phyloP scores from a whole-genome alignment of 208 protist genomes.

The Trypanosoma cruzi region DNA sequence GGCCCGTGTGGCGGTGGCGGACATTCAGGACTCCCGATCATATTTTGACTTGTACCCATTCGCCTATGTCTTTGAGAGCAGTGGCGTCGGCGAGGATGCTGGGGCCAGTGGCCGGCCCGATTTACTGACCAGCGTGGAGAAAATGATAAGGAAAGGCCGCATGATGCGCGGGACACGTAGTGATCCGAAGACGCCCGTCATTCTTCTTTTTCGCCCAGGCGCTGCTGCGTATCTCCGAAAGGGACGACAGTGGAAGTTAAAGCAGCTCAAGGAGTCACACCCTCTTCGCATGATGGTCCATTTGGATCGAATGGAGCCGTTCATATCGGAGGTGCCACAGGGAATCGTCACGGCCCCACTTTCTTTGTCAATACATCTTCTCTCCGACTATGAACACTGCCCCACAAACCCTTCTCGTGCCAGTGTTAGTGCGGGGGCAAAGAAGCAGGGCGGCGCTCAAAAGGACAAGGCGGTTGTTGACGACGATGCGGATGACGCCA shows the following conservation, averaged over 20 bases:
- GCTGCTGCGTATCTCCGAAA: constrained; percentile 18
- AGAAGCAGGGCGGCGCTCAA: neutral
- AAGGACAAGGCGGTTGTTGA: too few species aligned
- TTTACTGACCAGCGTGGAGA: constrained; percentile 4
- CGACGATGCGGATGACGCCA: neutral
- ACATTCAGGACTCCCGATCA: constrained; percentile 1
- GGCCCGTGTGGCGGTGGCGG: constrained; percentile 6
- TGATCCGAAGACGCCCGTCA: neutral
- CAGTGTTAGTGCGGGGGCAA: neutral
- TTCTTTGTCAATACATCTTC: neutral
- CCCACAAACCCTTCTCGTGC: neutral
- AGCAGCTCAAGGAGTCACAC: neutral
- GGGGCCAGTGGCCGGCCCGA: neutral
- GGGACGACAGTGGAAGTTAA: neutral
- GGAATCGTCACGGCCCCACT: neutral
- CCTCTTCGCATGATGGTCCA: constrained; percentile 10
- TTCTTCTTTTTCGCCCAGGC: constrained; percentile 21
- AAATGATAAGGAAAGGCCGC: constrained; percentile 1
- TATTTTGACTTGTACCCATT: constrained; percentile 26
- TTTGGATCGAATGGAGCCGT: neutral
- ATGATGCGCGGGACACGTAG: neutral
- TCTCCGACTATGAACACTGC: constrained; percentile 6
- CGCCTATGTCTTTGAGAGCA: constrained; percentile 1
- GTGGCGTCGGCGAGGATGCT: neutral
- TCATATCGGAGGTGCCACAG: constrained; percentile 11